Conservation (phyloP, 2,329 filamentous ascomycete genomes). For the Botrytis deweyae region DNA sequence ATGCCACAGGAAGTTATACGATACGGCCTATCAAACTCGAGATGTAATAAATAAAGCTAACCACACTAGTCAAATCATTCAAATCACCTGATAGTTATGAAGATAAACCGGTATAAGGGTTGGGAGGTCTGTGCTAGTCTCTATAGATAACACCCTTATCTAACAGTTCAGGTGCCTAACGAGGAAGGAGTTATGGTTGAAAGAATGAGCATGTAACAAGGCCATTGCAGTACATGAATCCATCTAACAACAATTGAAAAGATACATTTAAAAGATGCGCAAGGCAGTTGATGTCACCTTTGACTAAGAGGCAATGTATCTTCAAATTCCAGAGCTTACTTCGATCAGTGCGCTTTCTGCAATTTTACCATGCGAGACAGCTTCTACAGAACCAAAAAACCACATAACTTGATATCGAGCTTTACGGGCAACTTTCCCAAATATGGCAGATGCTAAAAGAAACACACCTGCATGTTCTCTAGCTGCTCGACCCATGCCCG, state of each 20-base stretch:
- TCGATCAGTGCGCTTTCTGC: accelerated
- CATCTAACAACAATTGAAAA: background rate
- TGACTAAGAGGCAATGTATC: background rate
- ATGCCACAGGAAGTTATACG: background rate
- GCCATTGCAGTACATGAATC: background rate
- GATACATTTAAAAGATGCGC: background rate
- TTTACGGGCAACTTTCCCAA: background rate
- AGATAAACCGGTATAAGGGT: background rate
- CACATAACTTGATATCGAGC: no score
- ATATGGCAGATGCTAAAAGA: background rate
- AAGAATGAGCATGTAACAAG: background rate
- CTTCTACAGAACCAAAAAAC: background rate
- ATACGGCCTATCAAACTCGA: background rate
- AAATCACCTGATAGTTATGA: background rate
- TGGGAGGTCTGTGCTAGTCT: background rate
- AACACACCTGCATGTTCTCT: background rate
- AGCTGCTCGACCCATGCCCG: background rate
- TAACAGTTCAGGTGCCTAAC: background rate
- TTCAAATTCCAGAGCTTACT: background rate
- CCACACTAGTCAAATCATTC: background rate
- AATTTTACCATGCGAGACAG: background rate
- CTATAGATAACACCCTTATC: background rate
- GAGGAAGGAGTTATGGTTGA: background rate
- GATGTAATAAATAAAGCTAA: background rate
- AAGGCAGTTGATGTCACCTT: background rate